Conservation (phyloP, 306 rosid genomes). For the Rosa multiflora region DNA sequence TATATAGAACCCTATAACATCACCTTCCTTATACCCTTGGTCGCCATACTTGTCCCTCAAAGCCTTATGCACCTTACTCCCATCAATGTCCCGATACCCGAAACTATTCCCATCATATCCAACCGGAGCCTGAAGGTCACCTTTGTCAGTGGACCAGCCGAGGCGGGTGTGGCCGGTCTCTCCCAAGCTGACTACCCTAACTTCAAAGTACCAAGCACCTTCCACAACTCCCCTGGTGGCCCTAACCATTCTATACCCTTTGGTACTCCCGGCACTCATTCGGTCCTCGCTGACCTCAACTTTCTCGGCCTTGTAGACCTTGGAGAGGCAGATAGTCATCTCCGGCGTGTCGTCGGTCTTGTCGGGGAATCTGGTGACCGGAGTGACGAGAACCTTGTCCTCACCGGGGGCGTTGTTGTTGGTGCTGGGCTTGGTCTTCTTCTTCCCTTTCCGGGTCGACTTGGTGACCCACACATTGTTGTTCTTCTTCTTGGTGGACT, state of each 20-base stretch:
- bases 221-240: conserved; percentile 84
- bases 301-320: conserved; percentile 93
- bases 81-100: conserved; percentile 92
- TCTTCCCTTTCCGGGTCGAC: conserved; percentile 83
- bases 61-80: conserved; percentile 92
- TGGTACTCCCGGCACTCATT: conserved; percentile 81
- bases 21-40: conserved; percentile 90
- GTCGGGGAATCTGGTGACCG: conserved; percentile 82
- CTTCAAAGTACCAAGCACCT: conserved; percentile 95
- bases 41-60: conserved; percentile 86
- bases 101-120: conserved; percentile 89
- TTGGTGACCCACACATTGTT: conserved; percentile 91
- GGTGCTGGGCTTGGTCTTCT: conserved; percentile 64
- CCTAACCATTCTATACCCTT: conserved; percentile 96
- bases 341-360: conserved; percentile 75
- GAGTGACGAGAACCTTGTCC: conserved; percentile 78
- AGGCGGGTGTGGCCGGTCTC: conserved; percentile 84
- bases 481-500: conserved; percentile 88
- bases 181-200: conserved; percentile 69
- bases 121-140: conserved; percentile 96
- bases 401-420: conserved; percentile 48
- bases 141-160: conserved; percentile 89
- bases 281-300: conserved; percentile 87
- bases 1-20: conserved; percentile 87
- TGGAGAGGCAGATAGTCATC: conserved; percentile 74